A percentile compares a stretch with the other conserved stretches of the same genome.
Evolutionary conservation across 1,139 yeast genomes (phyloP).

Genomic region (Hyphopichia wangnamkhiaoensis): DNA sequence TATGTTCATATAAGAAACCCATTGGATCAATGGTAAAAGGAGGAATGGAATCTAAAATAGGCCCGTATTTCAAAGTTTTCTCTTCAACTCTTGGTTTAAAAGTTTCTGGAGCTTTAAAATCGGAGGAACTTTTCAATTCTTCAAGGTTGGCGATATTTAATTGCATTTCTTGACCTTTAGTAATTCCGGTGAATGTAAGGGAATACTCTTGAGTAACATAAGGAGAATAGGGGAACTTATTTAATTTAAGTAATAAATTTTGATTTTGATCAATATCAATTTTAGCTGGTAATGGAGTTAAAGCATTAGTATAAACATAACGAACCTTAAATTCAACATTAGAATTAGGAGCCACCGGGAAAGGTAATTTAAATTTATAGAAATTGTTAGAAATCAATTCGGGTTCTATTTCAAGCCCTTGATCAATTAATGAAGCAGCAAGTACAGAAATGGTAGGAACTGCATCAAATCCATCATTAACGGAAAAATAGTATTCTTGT

Average conservation of each 20-base stretch:
- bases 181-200: conserved; percentile 51
- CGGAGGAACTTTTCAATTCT: conserved; percentile 11
- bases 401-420: conserved; percentile 31
- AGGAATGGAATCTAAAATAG: conserved; percentile 39
- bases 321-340: conserved; percentile 52
- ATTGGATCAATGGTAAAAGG: conserved; percentile 52
- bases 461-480: conserved; percentile 49
- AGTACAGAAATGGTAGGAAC: conserved; percentile 50
- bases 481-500: conserved; percentile 54
- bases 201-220: conserved; percentile 59
- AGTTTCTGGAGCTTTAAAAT: conserved; percentile 20
- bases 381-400: conserved; percentile 31
- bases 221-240: conserved; percentile 61
- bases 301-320: conserved; percentile 49
- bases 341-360: conserved; percentile 67
- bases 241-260: conserved; percentile 53
- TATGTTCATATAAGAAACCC: conserved; percentile 64
- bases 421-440: conserved; percentile 35
- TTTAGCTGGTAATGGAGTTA: conserved; percentile 64
- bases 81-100: conserved; percentile 37
- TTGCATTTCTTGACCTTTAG: conserved; percentile 50
- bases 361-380: conserved; percentile 54
- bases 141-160: conserved; percentile 14
- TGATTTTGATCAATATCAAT: conserved; percentile 67
- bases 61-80: conserved; percentile 56